Evolutionary conservation across 345 rosid genomes (phyloP), one percentile per base, ranked within the genome.

Genomic region (Arabidopsis suecica): DNA sequence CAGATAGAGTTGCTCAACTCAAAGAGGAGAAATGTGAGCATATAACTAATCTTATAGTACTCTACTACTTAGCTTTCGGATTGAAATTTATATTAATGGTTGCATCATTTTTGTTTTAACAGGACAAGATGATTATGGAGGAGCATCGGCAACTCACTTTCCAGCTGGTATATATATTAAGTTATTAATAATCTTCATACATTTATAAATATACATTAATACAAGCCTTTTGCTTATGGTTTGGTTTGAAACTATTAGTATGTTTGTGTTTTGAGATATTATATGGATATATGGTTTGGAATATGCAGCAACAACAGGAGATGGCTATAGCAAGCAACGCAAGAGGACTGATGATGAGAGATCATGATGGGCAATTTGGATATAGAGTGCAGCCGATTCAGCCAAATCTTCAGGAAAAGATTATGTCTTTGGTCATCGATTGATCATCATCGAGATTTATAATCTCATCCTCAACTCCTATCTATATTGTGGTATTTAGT

Each of bases 291-390:
- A 23, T 23, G 25, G 25, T 16, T 74, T 45, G 18, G 37, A 28
- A 12, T 40, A 4, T 42, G 63, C 83, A 84, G 87, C 85, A 83
- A 75, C 85, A 86, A 44, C 86, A 84, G 41, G 85, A 86, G 80
- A 72, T 85, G 76, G 88, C 80, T 6, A 79, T 83, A 74, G 88
- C 80, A 34, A 79, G 72, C 47, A 85, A 73, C 5, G 83, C 78
- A 23, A 81, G 84, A 44, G 84, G 75, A 34, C 76, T 83, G 79
- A 83, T 82, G 63, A 82, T 60, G 53, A 71, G 73, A 59, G 77
- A 80, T 11, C 72, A 70, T 60, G 75, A 75, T 64, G 80, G 34
- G 3, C 79, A 80, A 23, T 75, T 70, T 51, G 79, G 76, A 16
- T 80, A 69, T 36, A 71, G 68, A 58, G 82, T 80, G 63, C 79